A percentile compares a stretch with the other conserved stretches of the same genome.
Conservation (phyloP, 768 basidiomycete species). For the Sistotremastrum niveocremeum region DNA sequence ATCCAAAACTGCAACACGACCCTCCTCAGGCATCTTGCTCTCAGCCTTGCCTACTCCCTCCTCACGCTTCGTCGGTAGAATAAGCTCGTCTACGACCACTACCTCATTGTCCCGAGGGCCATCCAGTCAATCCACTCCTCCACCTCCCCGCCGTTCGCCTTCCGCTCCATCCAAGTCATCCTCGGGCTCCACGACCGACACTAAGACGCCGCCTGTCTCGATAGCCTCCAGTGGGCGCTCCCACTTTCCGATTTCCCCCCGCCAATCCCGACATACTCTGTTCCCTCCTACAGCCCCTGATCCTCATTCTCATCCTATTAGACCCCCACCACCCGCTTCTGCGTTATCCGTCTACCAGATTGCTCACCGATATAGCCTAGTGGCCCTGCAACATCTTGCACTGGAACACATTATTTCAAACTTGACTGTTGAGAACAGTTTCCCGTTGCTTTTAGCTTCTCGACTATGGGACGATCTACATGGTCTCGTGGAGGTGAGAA, state of each 20-base stretch:
- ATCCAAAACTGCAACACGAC: too few species aligned
- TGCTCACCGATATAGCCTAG: constrained; percentile 63
- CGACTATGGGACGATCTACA: constrained; percentile 53
- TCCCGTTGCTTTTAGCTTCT: constrained; percentile 57
- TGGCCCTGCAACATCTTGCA: constrained; percentile 48
- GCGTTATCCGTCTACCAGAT: constrained; percentile 66
- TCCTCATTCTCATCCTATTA: constrained; percentile 60
- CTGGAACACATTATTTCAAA: constrained; percentile 62
- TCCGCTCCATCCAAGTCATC: constrained; percentile 1
- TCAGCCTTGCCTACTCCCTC: too few species aligned
- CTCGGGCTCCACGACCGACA: neutral
- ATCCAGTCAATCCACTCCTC: constrained; percentile 14
- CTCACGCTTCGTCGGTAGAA: neutral
- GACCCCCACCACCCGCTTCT: constrained; percentile 49
- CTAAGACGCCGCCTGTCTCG: constrained; percentile 1
- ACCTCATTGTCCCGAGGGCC: constrained; percentile 8
- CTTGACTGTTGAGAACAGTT: constrained; percentile 50
- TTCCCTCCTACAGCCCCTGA: constrained; percentile 27
- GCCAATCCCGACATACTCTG: constrained; percentile 25
- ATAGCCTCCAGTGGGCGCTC: constrained; percentile 20
- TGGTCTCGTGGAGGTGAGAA: constrained; percentile 41
- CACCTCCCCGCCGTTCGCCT: constrained; percentile 13
- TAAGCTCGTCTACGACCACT: constrained; percentile 4
- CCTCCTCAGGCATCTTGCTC: too few species aligned
- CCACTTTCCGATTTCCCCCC: constrained; percentile 38